Percentiles rank a stretch among this genome's conserved stretches.
phyloP scores from a whole-genome alignment of 805 yeast species.

The Kodamaea kakaduensis region DNA sequence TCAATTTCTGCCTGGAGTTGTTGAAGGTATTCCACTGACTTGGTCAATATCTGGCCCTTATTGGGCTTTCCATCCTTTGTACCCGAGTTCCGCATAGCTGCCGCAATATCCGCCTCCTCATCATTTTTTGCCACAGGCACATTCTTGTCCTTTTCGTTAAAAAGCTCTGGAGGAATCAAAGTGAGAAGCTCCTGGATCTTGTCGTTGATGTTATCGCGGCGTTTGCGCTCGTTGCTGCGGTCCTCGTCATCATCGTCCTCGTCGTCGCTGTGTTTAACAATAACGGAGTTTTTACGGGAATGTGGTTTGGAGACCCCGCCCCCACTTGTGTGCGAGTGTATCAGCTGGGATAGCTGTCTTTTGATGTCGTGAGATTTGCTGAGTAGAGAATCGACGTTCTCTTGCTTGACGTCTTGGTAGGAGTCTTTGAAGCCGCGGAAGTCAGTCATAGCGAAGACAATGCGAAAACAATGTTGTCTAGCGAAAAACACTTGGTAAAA shows the following conservation, averaged over 20 bases:
- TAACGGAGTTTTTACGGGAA: conserved; percentile 32
- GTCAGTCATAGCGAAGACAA: conserved; percentile 5
- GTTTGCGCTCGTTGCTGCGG: conserved; percentile 38
- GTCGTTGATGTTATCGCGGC: conserved; percentile 43
- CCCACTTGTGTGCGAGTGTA: conserved; percentile 14
- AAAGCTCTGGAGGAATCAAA: conserved; percentile 34
- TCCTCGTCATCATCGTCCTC: conserved; percentile 27
- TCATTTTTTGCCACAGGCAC: conserved; percentile 11
- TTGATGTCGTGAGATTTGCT: conserved; percentile 36
- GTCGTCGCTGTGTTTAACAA: conserved; percentile 22
- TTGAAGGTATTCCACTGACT: conserved; percentile 69
- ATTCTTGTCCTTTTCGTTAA: conserved; percentile 18
- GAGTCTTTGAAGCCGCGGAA: conserved; percentile 20
- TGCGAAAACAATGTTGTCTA: too few species aligned
- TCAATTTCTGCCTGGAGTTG: conserved; percentile 69
- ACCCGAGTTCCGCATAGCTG: conserved; percentile 41
- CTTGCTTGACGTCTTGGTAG: conserved; percentile 21
- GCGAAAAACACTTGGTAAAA: not conserved
- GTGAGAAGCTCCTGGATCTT: conserved; percentile 41
- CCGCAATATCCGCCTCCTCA: conserved; percentile 26
- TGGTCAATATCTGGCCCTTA: conserved; percentile 75
- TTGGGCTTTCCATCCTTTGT: conserved; percentile 83
- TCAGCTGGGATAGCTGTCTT: conserved; percentile 39
- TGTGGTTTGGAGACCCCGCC: conserved; percentile 39
- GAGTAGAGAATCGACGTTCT: conserved; percentile 22